Percentiles rank a stretch among this genome's conserved stretches.
These are phyloP conservation scores for Metahyphopichia silvanorum DNA, from an alignment of 805 yeast genomes.

Conservation along the genomic window DNA sequence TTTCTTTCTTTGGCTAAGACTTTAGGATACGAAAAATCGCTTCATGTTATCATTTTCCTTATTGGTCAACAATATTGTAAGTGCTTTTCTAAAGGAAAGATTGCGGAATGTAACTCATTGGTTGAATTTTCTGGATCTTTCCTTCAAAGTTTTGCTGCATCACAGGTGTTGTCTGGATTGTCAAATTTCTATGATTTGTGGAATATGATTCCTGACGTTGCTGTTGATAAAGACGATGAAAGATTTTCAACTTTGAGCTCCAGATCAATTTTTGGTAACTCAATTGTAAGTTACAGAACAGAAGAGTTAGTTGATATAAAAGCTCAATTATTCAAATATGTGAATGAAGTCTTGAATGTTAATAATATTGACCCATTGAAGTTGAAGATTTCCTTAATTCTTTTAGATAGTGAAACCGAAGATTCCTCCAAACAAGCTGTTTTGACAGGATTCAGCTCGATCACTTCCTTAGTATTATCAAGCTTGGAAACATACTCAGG, in stretches of 20 bases:
- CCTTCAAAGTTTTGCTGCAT: conserved; percentile 61
- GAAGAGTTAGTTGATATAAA: conserved; percentile 49
- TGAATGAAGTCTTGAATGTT: conserved; percentile 48
- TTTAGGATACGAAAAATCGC: conserved; percentile 61
- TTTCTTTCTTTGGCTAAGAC: conserved; percentile 77
- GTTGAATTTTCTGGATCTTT: conserved; percentile 73
- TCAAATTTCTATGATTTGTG: conserved; percentile 49
- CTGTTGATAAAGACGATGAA: conserved; percentile 36
- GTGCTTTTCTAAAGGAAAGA: conserved; percentile 48
- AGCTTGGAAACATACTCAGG: conserved; percentile 35
- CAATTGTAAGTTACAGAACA: conserved; percentile 48
- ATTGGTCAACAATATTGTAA: conserved; percentile 71
- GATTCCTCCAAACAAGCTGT: conserved; percentile 24
- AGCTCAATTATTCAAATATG: conserved; percentile 51
- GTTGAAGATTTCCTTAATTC: conserved; percentile 49
- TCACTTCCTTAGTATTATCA: conserved; percentile 32
- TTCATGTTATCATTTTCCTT: conserved; percentile 71
- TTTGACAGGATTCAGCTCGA: conserved; percentile 30
- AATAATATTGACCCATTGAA: conserved; percentile 36
- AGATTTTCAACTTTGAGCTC: conserved; percentile 38
- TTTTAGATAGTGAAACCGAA: conserved; percentile 40
- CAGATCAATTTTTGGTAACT: conserved; percentile 62
- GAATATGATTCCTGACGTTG: conserved; percentile 43
- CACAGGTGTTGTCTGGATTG: conserved; percentile 62
- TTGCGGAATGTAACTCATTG: conserved; percentile 62